Base-by-base conservation (phyloP, 129 eudicot genomes). In the Pittosporum tobira region DNA sequence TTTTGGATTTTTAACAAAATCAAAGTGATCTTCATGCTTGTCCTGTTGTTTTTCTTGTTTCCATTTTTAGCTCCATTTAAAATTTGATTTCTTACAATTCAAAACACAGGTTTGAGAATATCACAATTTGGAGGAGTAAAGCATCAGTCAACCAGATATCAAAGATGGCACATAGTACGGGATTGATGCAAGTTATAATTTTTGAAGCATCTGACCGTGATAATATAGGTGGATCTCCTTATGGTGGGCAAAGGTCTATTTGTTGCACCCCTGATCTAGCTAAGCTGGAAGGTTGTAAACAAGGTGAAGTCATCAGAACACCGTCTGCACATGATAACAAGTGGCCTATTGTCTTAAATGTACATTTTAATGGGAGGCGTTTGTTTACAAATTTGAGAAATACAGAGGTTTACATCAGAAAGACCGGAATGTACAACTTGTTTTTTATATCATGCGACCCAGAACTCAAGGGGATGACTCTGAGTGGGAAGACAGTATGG, bases 181-280 rank as follows among this genome's bases (percentile, higher is more conserved):
- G 99, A 29, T 61, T 87, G 63, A 84, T 93, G 49, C 99, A 93
- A 63, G 82, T 81, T 25, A 62, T 93, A 36, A 75, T 93, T 18
- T 93, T 93, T 53, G 99, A 93, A 78, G 96, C 94, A 37, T 82
- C 91, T 74, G 96, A 93, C 63, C 99, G 96, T 66, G 99, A 93
- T 71, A 84, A 77, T 66, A 93, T 93, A 67, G 96, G 99, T 61
- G 99, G 99, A 56, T 93, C 99, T 8, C 86, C 99, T 43, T 93
- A 93, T 75, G 99, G 99, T 13, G 99, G 99, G 56, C 99, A 93
- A 67, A 77, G 93, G 63, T 81, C 99, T 38, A 84, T 93, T 24
- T 93, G 99, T 68, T 93, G 99, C 85, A 93, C 99, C 25, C 59
- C 94, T 28, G 99, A 93, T 81, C 93, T 93, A 51, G 94, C 99